Evolutionary conservation across 306 rosid genomes (phyloP).

Genomic region (Trifolium dubium): DNA sequence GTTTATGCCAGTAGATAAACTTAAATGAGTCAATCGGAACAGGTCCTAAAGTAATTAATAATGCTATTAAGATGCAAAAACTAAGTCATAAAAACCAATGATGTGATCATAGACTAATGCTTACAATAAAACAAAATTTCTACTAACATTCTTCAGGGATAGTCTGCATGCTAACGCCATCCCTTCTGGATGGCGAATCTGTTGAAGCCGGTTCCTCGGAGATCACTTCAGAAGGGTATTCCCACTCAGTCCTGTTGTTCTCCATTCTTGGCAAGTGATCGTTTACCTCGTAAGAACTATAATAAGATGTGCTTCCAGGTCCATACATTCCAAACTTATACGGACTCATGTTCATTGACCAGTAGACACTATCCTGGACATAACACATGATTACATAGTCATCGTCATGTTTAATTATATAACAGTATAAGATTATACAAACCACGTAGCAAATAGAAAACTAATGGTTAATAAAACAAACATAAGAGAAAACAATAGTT

Average conservation of each 20-base stretch:
- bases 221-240: constrained; percentile 57
- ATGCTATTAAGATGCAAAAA: not conserved
- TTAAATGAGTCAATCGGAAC: not conserved
- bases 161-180: constrained; percentile 60
- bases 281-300: constrained; percentile 66
- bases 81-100: constrained; percentile 15
- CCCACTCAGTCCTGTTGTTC: constrained; percentile 71
- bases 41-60: constrained; percentile 5
- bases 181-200: constrained; percentile 63
- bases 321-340: constrained; percentile 77
- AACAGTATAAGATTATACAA: constrained; percentile 12
- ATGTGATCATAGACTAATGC: constrained; percentile 12
- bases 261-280: constrained; percentile 77
- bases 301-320: constrained; percentile 68
- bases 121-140: constrained; percentile 24
- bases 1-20: not conserved
- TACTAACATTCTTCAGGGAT: constrained; percentile 86
- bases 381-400: constrained; percentile 26
- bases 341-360: constrained; percentile 88
- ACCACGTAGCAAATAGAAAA: constrained; percentile 20
- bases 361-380: constrained; percentile 74
- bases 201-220: constrained; percentile 58
- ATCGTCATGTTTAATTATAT: constrained; percentile 17
- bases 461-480: constrained; percentile 4
- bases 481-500: not conserved